Evolutionary conservation across 78 protist genomes (phyloP), one percentile per base, ranked within the genome.

Genomic region (slime mould (Dictyostelium discoideum)): DNA sequence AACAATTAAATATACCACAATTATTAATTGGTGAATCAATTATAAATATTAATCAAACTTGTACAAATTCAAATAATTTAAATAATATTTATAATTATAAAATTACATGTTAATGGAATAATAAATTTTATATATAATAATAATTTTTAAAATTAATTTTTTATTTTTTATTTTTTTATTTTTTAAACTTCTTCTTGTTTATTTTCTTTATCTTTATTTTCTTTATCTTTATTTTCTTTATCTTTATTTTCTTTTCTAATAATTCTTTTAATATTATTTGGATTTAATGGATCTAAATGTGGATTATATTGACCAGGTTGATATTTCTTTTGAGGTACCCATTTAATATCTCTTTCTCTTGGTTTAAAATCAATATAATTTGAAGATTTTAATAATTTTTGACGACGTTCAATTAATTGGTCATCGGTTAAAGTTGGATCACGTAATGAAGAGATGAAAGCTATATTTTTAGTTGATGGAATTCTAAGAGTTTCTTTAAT

Each of bases 401-500:
- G 39, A 40, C 96, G 39, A 18, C 29, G 54, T 65, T 39, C 57
- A 5, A 39, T 44, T 20, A 85, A 77, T 85, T 84, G 85, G 0
- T 76, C 85, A 5, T 50, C 57, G 4, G 57, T 54, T 9, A 78
- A 22, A 0, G 77, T 10, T 32, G 72, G 85, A 16, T 86, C 76
- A 5, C 96, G 77, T 14, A 29, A 0, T 2, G 87, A 20, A 13
- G 97, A 86, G 5, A 96, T 48, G 44, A 92, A 92, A 9, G 92
- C 93, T 14, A 85, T 40, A 44, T 86, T 92, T 86, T 93, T 93
- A 6, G 98, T 93, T 4, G 95, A 86, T 26, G 98, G 98, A 11
- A 96, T 96, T 29, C 95, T 57, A 50, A 96, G 32, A 0, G 84
- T 72, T 46, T 96, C 98, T 67, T 83, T 57, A 16, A 69, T 50